Evolutionary conservation across 345 rosid species (phyloP), one percentile per base, ranked within the genome.

Genomic region (Acer campestre): DNA sequence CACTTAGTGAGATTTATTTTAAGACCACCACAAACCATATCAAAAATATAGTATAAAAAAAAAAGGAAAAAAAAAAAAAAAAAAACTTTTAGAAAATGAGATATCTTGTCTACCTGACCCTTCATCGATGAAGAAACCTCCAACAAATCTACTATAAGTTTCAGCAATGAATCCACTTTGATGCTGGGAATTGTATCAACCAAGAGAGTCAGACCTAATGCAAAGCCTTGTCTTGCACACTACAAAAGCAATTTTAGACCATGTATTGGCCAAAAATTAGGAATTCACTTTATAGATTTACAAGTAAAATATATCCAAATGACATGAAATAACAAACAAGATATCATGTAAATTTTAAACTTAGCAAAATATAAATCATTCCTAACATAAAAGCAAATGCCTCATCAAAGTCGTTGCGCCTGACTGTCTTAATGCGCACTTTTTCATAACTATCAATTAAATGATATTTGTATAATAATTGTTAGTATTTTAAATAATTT

Each of bases 161-260:
- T 97, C 83, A 94, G 83, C 74, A 94, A 68, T 11, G 98, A 83
- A 40, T 87, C 97, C 69, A 93, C 76, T 73, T 83, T 88, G 83
- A 97, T 85, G 84, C 88, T 77, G 59, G 93, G 80, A 67, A 94
- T 84, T 12, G 83, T 63, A 67, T 89, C 77, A 75, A 91, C 71
- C 76, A 88, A 76, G 67, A 90, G 80, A 16, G 94, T 86, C 84
- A 96, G 84, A 72, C 97, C 99, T 85, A 96, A 85, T 1, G 99
- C 93, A 88, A 94, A 97, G 53, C 98, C 98, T 81, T 92, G 98
- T 77, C 98, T 93, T 53, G 98, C 99, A 80, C 94, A 94, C 98
- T 94, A 87, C 82, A 84, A 79, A 72, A 75, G 25, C 53, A 76
- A 58, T 42, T 58, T 13, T 49, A 74, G 31, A 73, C 23, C 29